Percentiles rank a stretch among this genome's conserved stretches.
phyloP scores from a whole-genome alignment of 2,329 filamentous ascomycete genomes.

The Fusarium cyanostomum region DNA sequence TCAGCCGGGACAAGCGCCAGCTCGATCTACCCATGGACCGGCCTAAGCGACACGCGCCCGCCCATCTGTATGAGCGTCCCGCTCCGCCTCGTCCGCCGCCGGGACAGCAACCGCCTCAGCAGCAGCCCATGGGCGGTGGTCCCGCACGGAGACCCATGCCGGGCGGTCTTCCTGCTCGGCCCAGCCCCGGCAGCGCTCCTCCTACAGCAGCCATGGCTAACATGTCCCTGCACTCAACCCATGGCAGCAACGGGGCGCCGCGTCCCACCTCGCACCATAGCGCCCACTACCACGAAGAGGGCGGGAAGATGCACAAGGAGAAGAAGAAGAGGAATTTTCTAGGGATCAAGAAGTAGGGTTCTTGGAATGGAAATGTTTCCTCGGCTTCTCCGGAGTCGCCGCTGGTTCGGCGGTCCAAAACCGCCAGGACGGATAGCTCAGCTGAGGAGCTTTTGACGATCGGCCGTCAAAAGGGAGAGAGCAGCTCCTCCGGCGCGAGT shows the following conservation, averaged over 20 bases:
- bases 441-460: slow-evolving; percentile 5
- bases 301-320: slow-evolving; percentile 62
- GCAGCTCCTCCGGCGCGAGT: slow-evolving; percentile 3
- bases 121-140: slow-evolving; percentile 28
- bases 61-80: slow-evolving; percentile 83
- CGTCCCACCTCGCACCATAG: slow-evolving; percentile 30
- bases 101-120: slow-evolving; percentile 35
- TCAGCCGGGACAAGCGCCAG: slow-evolving; percentile 77
- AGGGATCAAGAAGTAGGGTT: slow-evolving; percentile 66
- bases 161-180: slow-evolving; percentile 42
- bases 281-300: slow-evolving; percentile 37
- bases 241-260: slow-evolving; percentile 30
- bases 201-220: slow-evolving; percentile 65
- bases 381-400: slow-evolving; percentile 12
- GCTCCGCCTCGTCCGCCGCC: slow-evolving; percentile 58
- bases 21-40: slow-evolving; percentile 84
- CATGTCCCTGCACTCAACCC: slow-evolving; percentile 58
- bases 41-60: slow-evolving; percentile 82
- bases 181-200: slow-evolving; percentile 39
- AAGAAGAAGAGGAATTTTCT: slow-evolving; percentile 70
- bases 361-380: slow-evolving; percentile 38
- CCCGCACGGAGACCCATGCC: slow-evolving; percentile 30
- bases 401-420: slow-evolving; percentile 21
- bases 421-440: slow-evolving; percentile 23
- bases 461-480: slow-evolving; percentile 1